Percentiles rank a stretch among this genome's conserved stretches.
Evolutionary conservation across 1,284 basidiomycete species (phyloP).

Genomic region (Ceratobasidium papillatum): DNA sequence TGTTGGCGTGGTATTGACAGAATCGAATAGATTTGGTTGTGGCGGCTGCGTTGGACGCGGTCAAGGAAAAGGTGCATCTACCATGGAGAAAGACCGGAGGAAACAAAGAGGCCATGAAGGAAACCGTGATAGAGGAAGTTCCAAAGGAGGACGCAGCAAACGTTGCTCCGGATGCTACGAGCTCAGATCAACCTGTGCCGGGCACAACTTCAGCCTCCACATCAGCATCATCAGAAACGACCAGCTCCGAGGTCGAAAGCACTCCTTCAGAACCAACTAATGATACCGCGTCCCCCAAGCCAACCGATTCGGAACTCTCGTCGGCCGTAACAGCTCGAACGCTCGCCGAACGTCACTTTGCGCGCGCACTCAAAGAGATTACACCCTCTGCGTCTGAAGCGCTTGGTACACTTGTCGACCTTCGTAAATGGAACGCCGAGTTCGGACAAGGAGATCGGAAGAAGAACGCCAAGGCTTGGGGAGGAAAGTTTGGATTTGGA

Average conservation of each 20-base stretch:
- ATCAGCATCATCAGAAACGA: not conserved
- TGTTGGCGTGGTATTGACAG: constrained; percentile 41
- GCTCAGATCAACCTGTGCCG: not conserved
- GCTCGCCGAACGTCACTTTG: constrained; percentile 73
- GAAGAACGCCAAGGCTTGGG: constrained; percentile 52
- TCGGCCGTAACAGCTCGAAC: constrained; percentile 53
- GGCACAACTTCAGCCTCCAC: not conserved
- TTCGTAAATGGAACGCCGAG: constrained; percentile 91
- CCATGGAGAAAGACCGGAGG: constrained; percentile 66
- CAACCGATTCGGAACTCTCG: constrained; percentile 23
- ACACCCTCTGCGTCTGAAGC: constrained; percentile 85
- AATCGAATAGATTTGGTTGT: constrained; percentile 79
- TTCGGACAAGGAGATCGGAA: constrained; percentile 71
- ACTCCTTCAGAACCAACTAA: constrained; percentile 12
- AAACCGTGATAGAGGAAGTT: not conserved
- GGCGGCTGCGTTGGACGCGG: constrained; percentile 84
- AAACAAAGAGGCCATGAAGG: not conserved
- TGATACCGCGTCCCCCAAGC: not conserved
- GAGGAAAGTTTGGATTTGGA: constrained; percentile 56
- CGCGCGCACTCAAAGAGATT: constrained; percentile 84
- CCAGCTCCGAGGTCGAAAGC: constrained; percentile 39
- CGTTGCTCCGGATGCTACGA: not conserved
- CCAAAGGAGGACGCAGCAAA: not conserved
- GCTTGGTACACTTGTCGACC: constrained; percentile 77
- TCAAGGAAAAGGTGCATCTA: constrained; percentile 81